Evolutionary conservation across 768 basidiomycete species (phyloP), one percentile per base, ranked within the genome.

Genomic region (Daedaleopsis sinensis): DNA sequence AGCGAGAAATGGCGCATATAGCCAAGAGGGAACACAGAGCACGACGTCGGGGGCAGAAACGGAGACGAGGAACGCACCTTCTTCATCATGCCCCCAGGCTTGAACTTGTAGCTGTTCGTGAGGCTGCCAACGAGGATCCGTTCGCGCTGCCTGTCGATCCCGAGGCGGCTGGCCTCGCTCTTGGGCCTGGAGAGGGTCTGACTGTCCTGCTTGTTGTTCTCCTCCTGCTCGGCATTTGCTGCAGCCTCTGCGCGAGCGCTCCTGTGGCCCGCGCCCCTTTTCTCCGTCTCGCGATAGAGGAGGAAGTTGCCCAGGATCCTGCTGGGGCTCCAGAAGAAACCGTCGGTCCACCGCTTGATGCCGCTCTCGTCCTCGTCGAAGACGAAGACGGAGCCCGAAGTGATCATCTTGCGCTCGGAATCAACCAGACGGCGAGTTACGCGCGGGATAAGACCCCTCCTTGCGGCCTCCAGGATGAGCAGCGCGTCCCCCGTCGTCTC

Each of bases 261-360:
- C 57, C 86, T 78, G 72, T 87, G 87, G 16, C 86, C 84, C 16
- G 84, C 80, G 19, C 87, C 88, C 54, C 87, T 80, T 76, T 93
- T 94, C 74, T 95, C 93, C 7, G 93, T 94, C 77, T 97, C 93
- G 64, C 95, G 89, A 76, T 98, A 98, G 63, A 96, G 87, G 69
- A 98, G 79, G 71, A 97, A 98, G 74, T 98, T 98, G 68, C 93
- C 93, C 60, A 97, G 78, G 36, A 97, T 97, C 59, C 96, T 82
- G 65, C 89, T 91, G 0, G 96, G 96, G 66, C 90, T 92, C 96
- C 96, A 97, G 72, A 91, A 90, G 72, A 92, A 89, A n/a, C 95
- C 94, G 76, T 98, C 96, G 1, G 96, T 98, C 93, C 95, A 97
- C 47, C 96, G 84, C 78, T 96, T 96, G 79, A 98, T 98, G 27